Base-by-base conservation (phyloP, 192 early-diverging fungal genomes). In the Linnemannia elongata region DNA sequence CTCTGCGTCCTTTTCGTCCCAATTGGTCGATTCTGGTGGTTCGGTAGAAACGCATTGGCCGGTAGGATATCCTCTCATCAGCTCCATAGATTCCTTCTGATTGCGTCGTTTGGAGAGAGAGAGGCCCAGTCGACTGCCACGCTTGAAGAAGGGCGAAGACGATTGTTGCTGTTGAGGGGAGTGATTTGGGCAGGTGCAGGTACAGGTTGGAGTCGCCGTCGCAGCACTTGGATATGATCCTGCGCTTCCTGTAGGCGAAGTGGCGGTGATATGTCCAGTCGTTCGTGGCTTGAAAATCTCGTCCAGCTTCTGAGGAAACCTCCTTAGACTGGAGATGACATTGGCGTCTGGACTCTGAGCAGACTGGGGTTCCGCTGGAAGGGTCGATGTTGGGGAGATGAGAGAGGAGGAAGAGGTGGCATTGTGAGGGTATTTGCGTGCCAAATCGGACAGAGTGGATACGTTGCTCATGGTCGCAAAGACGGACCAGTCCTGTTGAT, bases 381-480 rank as follows among this genome's bases (percentile, higher is more conserved):
- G 27, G 22, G 55, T 60, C 15, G 47, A n/a, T 20, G 30, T 42
- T 17, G 47, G 69, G 39, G 54, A 49, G 39, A 36, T 42, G 24
- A 38, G 44, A n/a, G 33, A n/a, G 22, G 42, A 39, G 15, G 77
- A 78, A 7, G 75, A 66, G 30, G 54, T n/a, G 39, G 24, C 47
- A 15, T 57, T 27, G 36, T 20, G 42, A 30, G 44, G 27, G 39
- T 81, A 44, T 73, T 77, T 86, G 42, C 75, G 71, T 22, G 69
- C 12, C 22, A 87, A 12, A 15, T 54, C 44, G n/a, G 85, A 87
- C 1, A 81, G 41, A 6, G 85, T 81, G 9, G 85, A 81, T 30
- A 87, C 79, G 36, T 81, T 87, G 72, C 85, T 87, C 85, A 87
- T 87, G 24, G 79, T 87, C 36, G 79, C 85, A 75, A 87, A 87